Evolutionary conservation across 2,329 filamentous ascomycete genomes (phyloP), one percentile per base, ranked within the genome.

Genomic region (Penicillium sp.): DNA sequence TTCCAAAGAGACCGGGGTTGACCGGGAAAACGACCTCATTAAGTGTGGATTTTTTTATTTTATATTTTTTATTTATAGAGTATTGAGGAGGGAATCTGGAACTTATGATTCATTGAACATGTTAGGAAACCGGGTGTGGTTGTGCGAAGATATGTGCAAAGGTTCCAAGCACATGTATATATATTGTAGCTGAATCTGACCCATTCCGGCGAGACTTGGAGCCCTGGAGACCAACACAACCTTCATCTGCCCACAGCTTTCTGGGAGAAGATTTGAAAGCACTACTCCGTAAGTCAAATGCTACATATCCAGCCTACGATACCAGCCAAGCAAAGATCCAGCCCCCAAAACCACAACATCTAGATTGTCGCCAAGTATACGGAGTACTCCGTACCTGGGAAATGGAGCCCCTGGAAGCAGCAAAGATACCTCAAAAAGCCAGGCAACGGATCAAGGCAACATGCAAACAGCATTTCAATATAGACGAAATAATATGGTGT

Each of bases 401-500:
- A n/a, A 50, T 20, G 20, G 22, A 35, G 39, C 52, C 45, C 52
- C 52, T 54, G 46, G 37, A 50, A 39, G 38, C 45, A 50, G 38
- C 37, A 34, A 20, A 50, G 29, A 50, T 29, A 50, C 32, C 46
- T 34, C 38, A 43, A 50, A 40, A 29, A 20, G n/a, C 38, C 20
- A 49, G 11, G 20, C 14, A 50, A 40, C 29, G n/a, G 46, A 50
- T 40, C 37, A 9, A 31, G 13, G 5, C 18, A 52, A 38, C 40
- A 39, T 40, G 49, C 39, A n/a, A 52, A 16, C 24, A 29, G 7
- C 13, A 24, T 46, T 55, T 34, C 40, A 46, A 52, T 40, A 46
- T n/a, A n/a, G 31, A 20, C 13, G 6, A 32, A 39, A 34, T 24
- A 42, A 18, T 10, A 13, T 8, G 13, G n/a, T 22, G 53, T 55